phyloP scores from a whole-genome alignment of 345 rosid species.

The Eucalyptus fibrosa region DNA sequence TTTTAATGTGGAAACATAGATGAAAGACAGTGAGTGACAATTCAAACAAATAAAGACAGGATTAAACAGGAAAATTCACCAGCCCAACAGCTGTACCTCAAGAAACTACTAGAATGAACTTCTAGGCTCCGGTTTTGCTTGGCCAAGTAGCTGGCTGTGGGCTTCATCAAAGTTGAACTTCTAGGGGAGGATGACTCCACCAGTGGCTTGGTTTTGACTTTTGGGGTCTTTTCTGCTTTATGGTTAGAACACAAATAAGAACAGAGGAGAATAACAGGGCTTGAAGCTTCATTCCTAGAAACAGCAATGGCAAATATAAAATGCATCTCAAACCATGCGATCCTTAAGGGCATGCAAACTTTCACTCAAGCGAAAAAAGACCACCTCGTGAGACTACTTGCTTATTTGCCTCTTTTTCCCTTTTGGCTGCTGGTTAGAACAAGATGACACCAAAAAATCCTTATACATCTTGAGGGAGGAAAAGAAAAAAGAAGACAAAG shows the following conservation, averaged over 20 bases:
- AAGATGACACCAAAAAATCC: not conserved
- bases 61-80: not conserved
- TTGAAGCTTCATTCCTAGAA: not conserved
- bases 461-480: not conserved
- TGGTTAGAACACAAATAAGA: not conserved
- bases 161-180: conserved; percentile 59
- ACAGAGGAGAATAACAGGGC: not conserved
- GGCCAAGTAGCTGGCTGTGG: conserved; percentile 84
- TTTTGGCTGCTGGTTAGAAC: not conserved
- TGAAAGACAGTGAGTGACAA: not conserved
- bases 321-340: not conserved
- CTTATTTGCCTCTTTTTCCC: not conserved
- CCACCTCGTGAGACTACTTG: not conserved
- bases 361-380: not conserved
- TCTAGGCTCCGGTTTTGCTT: conserved; percentile 39
- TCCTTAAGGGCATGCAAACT: not conserved
- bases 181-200: conserved; percentile 15
- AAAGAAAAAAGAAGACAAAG: not conserved
- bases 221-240: not conserved
- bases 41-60: not conserved
- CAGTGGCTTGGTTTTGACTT: not conserved
- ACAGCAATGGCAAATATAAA: not conserved
- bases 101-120: conserved; percentile 16
- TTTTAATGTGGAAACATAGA: not conserved
- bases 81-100: conserved; percentile 12